phyloP scores from a whole-genome alignment of 225 moss, liverwort and hornwort species.

The Thuidium tamariscinum region DNA sequence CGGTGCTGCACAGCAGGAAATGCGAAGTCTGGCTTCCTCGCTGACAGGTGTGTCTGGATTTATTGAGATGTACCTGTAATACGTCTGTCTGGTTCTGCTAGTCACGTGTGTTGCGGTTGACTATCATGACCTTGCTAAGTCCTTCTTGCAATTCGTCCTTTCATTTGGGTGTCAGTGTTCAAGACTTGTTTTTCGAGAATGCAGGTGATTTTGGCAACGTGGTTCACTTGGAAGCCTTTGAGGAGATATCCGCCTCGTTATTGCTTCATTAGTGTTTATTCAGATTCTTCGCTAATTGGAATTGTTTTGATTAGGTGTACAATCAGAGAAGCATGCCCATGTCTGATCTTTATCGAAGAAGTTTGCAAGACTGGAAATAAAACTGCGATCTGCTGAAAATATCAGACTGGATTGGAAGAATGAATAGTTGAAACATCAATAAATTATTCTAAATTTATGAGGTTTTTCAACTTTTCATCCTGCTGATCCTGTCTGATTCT shows the following conservation, averaged over 20 bases:
- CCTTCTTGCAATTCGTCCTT: neutral
- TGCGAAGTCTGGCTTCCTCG: slow-evolving; percentile 29
- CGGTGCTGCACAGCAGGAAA: slow-evolving; percentile 39
- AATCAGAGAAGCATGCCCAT: slow-evolving; percentile 8
- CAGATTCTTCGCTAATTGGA: neutral
- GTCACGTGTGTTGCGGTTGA: neutral
- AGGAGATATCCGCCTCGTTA: neutral
- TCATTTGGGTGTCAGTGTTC: neutral
- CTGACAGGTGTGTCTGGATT: neutral
- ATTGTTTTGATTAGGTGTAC: slow-evolving; percentile 14
- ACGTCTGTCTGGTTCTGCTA: neutral
- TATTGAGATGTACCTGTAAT: neutral
- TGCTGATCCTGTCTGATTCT: neutral
- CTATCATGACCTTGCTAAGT: neutral
- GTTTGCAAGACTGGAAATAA: slow-evolving; percentile 28
- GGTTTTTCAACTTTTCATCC: neutral
- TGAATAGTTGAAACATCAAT: neutral
- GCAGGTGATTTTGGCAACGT: neutral
- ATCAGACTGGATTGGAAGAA: slow-evolving; percentile 20
- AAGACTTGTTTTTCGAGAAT: neutral
- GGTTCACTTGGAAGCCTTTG: no score
- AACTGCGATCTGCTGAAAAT: slow-evolving; percentile 30
- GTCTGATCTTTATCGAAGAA: slow-evolving; percentile 33
- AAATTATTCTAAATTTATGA: neutral
- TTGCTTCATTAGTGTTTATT: no score